Base-by-base conservation (phyloP, 2,329 filamentous ascomycete species). In the Stagonosporopsis vannaccii region DNA sequence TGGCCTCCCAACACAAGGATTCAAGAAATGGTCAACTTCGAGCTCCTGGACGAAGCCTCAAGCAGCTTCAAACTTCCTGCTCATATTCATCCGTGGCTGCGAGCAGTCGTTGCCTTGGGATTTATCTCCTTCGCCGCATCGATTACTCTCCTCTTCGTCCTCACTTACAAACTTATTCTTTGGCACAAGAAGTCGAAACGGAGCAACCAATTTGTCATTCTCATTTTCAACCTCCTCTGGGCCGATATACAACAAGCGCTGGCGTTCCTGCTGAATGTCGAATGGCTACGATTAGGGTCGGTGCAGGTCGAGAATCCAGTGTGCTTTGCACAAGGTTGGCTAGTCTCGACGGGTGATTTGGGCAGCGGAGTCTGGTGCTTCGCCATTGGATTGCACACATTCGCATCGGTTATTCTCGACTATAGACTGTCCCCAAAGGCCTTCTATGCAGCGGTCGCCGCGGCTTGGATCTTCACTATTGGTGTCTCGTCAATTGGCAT, bases 211-310 rank as follows among this genome's bases (percentile, higher is more conserved):
- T 89, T 90, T 66, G 80, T 90, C 25, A 78, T 90, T 0, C 79
- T 91, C 4, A 87, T 90, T 55, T 84, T 89, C 70, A 90, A 90
- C 69, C 81, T 91, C 0, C 77, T 91, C 5, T 75, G 89, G 20
- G 87, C 88, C 56, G 88, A 91, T 63, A 81, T 89, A 51, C 85
- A 88, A 65, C 88, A 90, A 66, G 81, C 85, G 7, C 70, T 85
- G 0, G 85, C 86, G 4, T 91, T 90, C 67, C 65, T 88, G 39
- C 77, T 90, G 44, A 89, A 87, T 58, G 81, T 82, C 4, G 77
- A 82, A 32, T 88, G 87, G 83, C 76, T 89, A 5, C 71, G 74
- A 1, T 70, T 77, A 13, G 79, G 88, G 68, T 79, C 77, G 0
- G 81, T 90, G 15, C 65, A 81, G 1, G 84, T 87, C 1, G 80